Conservation (phyloP, 2,329 filamentous ascomycete genomes). For the Epichloe brachyelytri region DNA sequence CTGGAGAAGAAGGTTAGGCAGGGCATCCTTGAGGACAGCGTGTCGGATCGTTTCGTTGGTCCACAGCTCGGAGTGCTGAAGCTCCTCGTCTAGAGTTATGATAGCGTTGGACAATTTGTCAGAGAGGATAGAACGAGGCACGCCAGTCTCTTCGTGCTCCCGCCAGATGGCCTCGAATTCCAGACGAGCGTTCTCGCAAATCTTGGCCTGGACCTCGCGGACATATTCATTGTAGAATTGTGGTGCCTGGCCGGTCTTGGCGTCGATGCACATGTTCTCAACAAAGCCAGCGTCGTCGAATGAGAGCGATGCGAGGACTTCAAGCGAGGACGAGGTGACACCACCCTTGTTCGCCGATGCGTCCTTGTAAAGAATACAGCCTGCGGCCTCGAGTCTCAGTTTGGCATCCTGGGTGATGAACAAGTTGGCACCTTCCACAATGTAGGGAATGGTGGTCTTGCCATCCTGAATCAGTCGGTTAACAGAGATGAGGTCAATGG, state of each 20-base stretch:
- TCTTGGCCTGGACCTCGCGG: constrained; percentile 78
- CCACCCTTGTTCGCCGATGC: constrained; percentile 97
- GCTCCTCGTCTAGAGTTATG: constrained; percentile 90
- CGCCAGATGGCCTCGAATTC: constrained; percentile 99
- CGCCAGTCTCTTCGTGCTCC: constrained; percentile 72
- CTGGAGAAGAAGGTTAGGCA: constrained; percentile 70
- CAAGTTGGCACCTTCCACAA: constrained; percentile 94
- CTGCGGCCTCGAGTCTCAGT: constrained; percentile 86
- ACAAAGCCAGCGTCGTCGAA: constrained; percentile 86
- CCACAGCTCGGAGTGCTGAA: constrained; percentile 90
- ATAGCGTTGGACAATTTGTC: constrained; percentile 87
- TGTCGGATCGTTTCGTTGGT: constrained; percentile 64
- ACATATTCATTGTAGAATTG: constrained; percentile 92
- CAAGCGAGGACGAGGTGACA: constrained; percentile 91
- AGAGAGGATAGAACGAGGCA: constrained; percentile 72
- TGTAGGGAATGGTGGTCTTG: constrained; percentile 79
- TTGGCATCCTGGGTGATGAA: constrained; percentile 99
- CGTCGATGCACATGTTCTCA: constrained; percentile 84
- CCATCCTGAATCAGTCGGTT: constrained; percentile 81
- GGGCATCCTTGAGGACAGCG: constrained; percentile 69
- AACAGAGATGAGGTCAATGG: constrained; percentile 82
- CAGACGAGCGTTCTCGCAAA: constrained; percentile 78
- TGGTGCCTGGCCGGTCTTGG: constrained; percentile 53
- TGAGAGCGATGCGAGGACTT: constrained; percentile 85
- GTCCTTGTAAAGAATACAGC: constrained; percentile 92